Conservation (phyloP, 2,329 filamentous ascomycete species). For the Bretziella fagacearum region DNA sequence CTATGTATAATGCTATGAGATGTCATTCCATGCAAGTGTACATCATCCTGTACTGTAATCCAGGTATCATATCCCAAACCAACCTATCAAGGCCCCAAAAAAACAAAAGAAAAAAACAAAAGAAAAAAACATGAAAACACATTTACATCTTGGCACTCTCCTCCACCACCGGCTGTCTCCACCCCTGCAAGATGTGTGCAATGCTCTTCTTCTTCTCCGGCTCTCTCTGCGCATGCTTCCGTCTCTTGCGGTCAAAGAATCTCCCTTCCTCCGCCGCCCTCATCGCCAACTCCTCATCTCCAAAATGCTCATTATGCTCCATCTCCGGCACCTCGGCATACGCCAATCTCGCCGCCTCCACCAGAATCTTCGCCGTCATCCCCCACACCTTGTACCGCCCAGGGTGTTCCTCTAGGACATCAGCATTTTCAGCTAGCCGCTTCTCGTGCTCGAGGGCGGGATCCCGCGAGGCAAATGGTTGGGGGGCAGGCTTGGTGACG, state of each 20-base stretch:
- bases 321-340: slow-evolving; percentile 74
- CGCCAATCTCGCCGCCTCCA: slow-evolving; percentile 72
- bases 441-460: slow-evolving; percentile 26
- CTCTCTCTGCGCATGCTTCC: slow-evolving; percentile 4
- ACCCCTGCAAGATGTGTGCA: slow-evolving; percentile 6
- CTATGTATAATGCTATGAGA: no score
- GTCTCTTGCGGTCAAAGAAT: slow-evolving; percentile 22
- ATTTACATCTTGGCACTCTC: slow-evolving; percentile 15
- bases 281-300: slow-evolving; percentile 36
- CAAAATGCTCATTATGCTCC: slow-evolving; percentile 43
- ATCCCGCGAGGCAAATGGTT: slow-evolving; percentile 17
- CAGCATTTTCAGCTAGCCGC: slow-evolving; percentile 5
- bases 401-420: slow-evolving; percentile 23
- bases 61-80: background rate
- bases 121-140: no score
- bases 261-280: slow-evolving; percentile 28
- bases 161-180: slow-evolving; percentile 2
- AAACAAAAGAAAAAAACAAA: no score
- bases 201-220: background rate
- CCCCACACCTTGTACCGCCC: slow-evolving; percentile 75
- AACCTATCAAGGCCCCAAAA: no score
- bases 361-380: slow-evolving; percentile 81
- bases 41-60: no score
- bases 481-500: slow-evolving; percentile 40
- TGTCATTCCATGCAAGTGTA: no score